These are phyloP conservation scores for Aegilops bicornis DNA, from an alignment of 176 grass and related monocot genomes.

Conservation along the genomic window DNA sequence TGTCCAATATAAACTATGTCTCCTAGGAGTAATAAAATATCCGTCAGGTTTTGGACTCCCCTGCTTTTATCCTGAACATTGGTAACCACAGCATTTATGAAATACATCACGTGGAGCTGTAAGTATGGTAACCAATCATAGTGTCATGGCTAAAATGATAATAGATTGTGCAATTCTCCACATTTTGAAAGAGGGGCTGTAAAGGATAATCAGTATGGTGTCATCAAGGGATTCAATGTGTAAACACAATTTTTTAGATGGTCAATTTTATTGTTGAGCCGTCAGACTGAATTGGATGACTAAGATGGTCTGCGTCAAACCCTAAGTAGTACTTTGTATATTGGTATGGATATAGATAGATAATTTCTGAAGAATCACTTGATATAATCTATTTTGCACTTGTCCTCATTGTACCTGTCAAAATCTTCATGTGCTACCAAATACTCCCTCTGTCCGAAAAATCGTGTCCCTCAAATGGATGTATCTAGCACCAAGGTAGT, in stretches of 20 bases:
- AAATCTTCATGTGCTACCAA: not conserved
- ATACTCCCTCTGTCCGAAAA: not conserved
- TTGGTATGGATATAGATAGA: not conserved
- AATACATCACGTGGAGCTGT: not conserved
- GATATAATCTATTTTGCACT: not conserved
- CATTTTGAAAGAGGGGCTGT: not conserved
- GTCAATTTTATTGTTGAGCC: not conserved
- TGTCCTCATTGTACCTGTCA: not conserved
- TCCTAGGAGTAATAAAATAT: not conserved
- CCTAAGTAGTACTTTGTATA: not conserved
- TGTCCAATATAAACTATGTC: not conserved
- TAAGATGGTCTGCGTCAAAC: not conserved
- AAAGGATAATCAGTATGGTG: not conserved
- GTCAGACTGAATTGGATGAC: not conserved
- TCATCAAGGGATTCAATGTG: not conserved
- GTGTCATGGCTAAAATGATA: not conserved
- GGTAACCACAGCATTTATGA: not conserved
- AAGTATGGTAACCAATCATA: not conserved
- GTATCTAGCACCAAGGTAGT: too few relatives aligned
- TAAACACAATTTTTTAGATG: not conserved
- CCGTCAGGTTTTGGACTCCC: not conserved
- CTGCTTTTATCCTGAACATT: not conserved
- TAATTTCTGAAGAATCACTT: not conserved
- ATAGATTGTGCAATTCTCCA: not conserved
- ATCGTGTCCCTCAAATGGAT: too few relatives aligned